Evolutionary conservation across 2,329 filamentous ascomycete species (phyloP), one percentile per base, ranked within the genome.

Genomic region (Fusarium pseudoanthophilum): DNA sequence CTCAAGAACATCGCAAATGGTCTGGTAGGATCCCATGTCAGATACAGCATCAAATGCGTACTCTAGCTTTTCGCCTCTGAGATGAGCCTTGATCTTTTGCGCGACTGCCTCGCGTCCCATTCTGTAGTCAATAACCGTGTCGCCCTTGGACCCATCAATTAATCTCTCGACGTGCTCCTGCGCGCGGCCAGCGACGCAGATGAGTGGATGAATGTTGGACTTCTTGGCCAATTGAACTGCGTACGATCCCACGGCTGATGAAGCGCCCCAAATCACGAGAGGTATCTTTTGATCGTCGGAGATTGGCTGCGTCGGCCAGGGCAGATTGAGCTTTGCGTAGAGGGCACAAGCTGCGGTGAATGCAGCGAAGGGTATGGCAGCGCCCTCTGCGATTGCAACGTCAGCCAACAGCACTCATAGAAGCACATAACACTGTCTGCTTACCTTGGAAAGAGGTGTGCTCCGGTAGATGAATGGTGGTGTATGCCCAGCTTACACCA

Each of bases 61-160:
- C 15, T 67, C 51, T 1, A 74, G 45, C 36, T 59, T 73, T 13
- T 20, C 4, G 0, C 46, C 58, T 5, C 57, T 26, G 11, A 74
- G 49, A 1, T 24, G 30, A 0, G n/a, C 45, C 11, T 10, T 55
- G 1, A 73, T 72, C 15, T 58, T 49, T 37, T 68, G 9, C 3
- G 24, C 40, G 2, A 72, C 71, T 1, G n/a, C 4, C 0, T 30
- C 4, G 1, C 36, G 52, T 0, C 71, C 71, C 20, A 48, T 68
- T 14, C 62, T 70, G 28, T 72, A 73, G 49, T 74, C 71, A 26
- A 73, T 69, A 2, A 74, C 61, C 5, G 34, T 55, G n/a, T 74
- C 71, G 7, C 71, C 71, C 39, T 55, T 72, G 20, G 13, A 26
- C 11, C 43, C 52, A 28, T 71, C 57, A 15, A 73, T 71, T 2